Evolutionary conservation across 2,329 filamentous ascomycete species (phyloP).

Genomic region (Aspergillus vadensis): DNA sequence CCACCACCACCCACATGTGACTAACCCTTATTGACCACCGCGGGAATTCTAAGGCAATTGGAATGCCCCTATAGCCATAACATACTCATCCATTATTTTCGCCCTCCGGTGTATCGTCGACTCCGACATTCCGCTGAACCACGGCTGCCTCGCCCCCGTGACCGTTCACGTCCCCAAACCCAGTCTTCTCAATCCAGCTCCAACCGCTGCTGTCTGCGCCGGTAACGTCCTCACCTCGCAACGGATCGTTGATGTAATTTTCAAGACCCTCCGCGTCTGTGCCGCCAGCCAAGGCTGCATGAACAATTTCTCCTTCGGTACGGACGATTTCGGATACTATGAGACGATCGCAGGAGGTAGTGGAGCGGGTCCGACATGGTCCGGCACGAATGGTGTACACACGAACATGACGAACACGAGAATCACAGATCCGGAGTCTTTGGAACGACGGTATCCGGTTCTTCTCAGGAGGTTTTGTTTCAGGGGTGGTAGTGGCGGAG

Average conservation of each 20-base stretch:
- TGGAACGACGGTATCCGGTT: slow-evolving; percentile 76
- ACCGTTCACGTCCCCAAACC: slow-evolving; percentile 69
- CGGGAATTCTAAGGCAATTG: neutral
- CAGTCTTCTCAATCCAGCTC: slow-evolving; percentile 71
- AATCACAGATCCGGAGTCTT: slow-evolving; percentile 78
- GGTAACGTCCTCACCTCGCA: slow-evolving; percentile 79
- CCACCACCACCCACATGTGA: neutral
- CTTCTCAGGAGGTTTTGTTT: slow-evolving; percentile 65
- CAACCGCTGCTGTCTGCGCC: slow-evolving; percentile 73
- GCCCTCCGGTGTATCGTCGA: neutral
- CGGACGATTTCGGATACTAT: neutral
- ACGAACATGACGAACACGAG: slow-evolving; percentile 85
- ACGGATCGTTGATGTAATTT: slow-evolving; percentile 74
- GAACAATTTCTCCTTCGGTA: neutral
- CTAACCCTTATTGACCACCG: neutral
- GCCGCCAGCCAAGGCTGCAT: slow-evolving; percentile 65
- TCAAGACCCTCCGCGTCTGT: slow-evolving; percentile 73
- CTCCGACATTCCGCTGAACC: neutral
- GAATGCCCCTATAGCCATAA: neutral
- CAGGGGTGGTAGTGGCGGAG: neutral
- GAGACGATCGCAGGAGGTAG: neutral
- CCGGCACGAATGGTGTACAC: slow-evolving; percentile 45
- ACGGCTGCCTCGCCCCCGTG: slow-evolving; percentile 65
- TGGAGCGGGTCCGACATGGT: neutral
- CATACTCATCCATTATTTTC: neutral